Conservation (phyloP, 2,329 filamentous ascomycete species). For the Daldinia sp. region DNA sequence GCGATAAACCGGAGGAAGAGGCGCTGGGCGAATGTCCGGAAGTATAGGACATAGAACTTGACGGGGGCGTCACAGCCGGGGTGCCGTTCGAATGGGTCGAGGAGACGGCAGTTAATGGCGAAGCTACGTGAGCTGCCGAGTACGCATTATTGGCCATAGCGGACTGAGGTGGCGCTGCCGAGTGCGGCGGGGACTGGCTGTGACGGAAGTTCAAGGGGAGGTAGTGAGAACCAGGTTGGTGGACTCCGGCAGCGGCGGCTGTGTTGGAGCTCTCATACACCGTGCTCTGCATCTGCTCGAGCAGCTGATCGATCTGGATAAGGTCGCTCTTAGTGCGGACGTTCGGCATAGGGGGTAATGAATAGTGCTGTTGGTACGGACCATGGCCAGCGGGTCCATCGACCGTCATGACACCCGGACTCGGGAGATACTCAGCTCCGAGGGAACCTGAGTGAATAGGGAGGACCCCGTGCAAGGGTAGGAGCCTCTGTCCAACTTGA, state of each 20-base stretch:
- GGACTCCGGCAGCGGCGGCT: constrained; percentile 81
- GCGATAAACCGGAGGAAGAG: constrained; percentile 78
- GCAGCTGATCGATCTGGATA: constrained; percentile 91
- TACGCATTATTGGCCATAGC: constrained; percentile 55
- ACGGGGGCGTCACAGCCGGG: constrained; percentile 81
- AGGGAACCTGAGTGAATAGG: constrained; percentile 68
- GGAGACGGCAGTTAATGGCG: constrained; percentile 69
- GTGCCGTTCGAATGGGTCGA: constrained; percentile 72
- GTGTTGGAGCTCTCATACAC: constrained; percentile 93
- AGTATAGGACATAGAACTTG: constrained; percentile 80
- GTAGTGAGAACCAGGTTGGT: constrained; percentile 78
- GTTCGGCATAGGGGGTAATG: constrained; percentile 86
- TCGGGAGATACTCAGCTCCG: constrained; percentile 68
- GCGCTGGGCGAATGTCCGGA: constrained; percentile 81
- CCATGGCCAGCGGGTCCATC: constrained; percentile 66
- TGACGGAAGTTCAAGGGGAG: constrained; percentile 67
- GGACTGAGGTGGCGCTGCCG: constrained; percentile 52
- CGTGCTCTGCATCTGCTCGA: constrained; percentile 95
- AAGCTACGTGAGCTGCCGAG: constrained; percentile 69
- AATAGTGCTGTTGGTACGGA: constrained; percentile 82
- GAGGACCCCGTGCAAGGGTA: constrained; percentile 81
- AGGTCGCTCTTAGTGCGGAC: constrained; percentile 94
- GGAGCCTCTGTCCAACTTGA: constrained; percentile 88
- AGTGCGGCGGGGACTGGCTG: constrained; percentile 62
- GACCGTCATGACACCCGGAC: constrained; percentile 64